Base-by-base conservation (phyloP, 2,329 filamentous ascomycete genomes). In the Aspergillus chevalieri region DNA sequence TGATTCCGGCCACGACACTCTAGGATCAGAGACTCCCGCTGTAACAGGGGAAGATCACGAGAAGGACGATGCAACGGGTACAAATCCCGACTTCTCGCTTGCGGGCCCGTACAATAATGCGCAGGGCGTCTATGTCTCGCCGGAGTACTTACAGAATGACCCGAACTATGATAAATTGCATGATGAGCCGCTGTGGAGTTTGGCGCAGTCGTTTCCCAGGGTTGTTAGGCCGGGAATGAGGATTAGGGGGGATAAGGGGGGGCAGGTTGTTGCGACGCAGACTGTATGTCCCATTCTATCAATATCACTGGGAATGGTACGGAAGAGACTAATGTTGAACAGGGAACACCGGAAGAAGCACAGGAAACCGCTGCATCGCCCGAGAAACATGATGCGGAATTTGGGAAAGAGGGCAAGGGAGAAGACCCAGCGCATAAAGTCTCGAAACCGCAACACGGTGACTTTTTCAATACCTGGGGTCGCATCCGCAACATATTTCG, bases 171-270 rank as follows among this genome's bases (percentile, higher is more conserved):
- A 75, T 21, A 69, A 75, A 48, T 65, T 73, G n/a, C 62, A 68
- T 1, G 70, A 75, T 4, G 54, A 56, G 5, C 76, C 76, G 2
- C 68, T 78, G 38, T 80, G 77, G 71, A 72, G 75, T 52, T 57
- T 79, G 33, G 75, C 74, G 1, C 72, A 76, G 52, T 76, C 77
- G 1, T 61, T 79, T 5, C 77, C 76, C 10, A 74, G 74, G 48
- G 75, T 78, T 0, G 66, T 79, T 15, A 68, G 77, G 21, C 68
- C 70, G 5, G 76, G 76, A 1, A 79, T 78, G 76, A 55, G 51
- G 12, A 54, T 51, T 22, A 51, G 48, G 19, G 52, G 59, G 9
- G 47, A 52, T 15, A 39, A 24, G 28, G 19, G 52, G n/a, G 42
- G 43, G 8, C 26, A 49, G 17, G 46, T 44, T 4, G 24, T 36